Evolutionary conservation across 306 rosid species (phyloP).

Genomic region (Citrullus colocynthis): DNA sequence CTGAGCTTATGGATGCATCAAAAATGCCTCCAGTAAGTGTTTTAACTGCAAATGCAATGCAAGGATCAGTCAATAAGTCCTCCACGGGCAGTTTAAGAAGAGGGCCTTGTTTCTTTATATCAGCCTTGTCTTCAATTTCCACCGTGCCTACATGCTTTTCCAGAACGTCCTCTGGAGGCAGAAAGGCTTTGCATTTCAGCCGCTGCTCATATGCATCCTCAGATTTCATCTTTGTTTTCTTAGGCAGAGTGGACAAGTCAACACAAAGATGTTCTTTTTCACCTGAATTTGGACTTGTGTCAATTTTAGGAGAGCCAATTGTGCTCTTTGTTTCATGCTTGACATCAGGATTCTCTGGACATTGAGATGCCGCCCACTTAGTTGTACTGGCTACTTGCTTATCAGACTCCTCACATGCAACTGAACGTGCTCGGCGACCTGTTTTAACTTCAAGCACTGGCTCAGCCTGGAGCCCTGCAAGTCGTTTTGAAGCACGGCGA

Average conservation of each 20-base stretch:
- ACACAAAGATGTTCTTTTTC: neutral
- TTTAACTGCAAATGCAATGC: conserved; percentile 84
- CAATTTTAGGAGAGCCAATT: neutral
- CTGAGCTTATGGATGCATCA: conserved; percentile 24
- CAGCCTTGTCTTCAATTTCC: conserved; percentile 11
- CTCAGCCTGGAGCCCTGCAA: conserved; percentile 71
- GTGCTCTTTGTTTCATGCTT: conserved; percentile 13
- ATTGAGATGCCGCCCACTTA: conserved; percentile 14
- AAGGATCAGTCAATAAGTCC: conserved; percentile 69
- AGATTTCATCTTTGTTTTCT: conserved; percentile 9
- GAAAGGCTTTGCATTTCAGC: conserved; percentile 1
- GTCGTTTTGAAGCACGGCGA: conserved; percentile 76
- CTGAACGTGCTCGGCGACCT: conserved; percentile 23
- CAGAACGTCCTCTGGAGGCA: conserved; percentile 4
- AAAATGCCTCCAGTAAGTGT: conserved; percentile 50
- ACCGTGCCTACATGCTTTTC: conserved; percentile 11
- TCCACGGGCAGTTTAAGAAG: conserved; percentile 28
- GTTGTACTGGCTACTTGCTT: conserved; percentile 15
- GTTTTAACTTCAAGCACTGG: conserved; percentile 39
- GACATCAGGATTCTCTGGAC: conserved; percentile 5
- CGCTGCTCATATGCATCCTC: conserved; percentile 10
- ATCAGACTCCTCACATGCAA: conserved; percentile 19
- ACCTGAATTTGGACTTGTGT: conserved; percentile 6
- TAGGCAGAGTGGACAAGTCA: conserved; percentile 9
- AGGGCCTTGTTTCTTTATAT: conserved; percentile 19